Base-by-base conservation (phyloP, 257 asterid genomes). In the Forsythia viridissima region DNA sequence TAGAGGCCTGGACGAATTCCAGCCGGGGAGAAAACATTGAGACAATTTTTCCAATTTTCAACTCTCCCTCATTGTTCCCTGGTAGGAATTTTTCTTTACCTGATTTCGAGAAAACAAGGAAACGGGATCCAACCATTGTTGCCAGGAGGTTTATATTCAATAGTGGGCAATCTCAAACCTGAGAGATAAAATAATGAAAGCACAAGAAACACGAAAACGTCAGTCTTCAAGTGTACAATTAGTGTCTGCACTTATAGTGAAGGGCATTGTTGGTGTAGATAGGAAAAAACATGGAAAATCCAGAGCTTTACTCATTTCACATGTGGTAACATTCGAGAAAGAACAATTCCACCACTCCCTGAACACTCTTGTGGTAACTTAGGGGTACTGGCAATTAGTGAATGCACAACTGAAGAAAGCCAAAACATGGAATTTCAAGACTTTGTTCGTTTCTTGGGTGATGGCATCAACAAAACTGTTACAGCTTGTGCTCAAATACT, bases 161-260 rank as follows among this genome's bases (percentile, higher is more conserved):
- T 15, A 70, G 4, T 15, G 39, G 11, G 73, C 51, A 70, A 70
- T 70, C 39, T 70, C 52, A 15, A 18, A 16, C 16, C 15, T 63
- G 24, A 63, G n/a, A 18, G 69, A 16, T 63, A 21, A 39, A 8
- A 5, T 8, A 70, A 36, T 16, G 30, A 38, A 6, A 12, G 10
- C 24, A 24, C 24, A 24, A 13, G 18, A 7, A 16, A 70, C 2
- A 2, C 11, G 73, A 42, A 20, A 70, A 70, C 15, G 11, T 2
- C 36, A 70, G 39, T 52, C 73, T 70, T 70, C 73, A 3, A 70
- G 73, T 18, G 73, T 70, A 39, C 73, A 70, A 70, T 52, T 39
- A 3, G 52, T 70, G 21, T 39, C 73, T 70, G 48, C 51, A 3
- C 44, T 39, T 40, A 40, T 70, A 13, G 18, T 13, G 3, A 70